These are phyloP conservation scores for sorghum (Sorghum bicolor) DNA, from an alignment of 176 grass and related monocot genomes.

Conservation along the genomic window DNA sequence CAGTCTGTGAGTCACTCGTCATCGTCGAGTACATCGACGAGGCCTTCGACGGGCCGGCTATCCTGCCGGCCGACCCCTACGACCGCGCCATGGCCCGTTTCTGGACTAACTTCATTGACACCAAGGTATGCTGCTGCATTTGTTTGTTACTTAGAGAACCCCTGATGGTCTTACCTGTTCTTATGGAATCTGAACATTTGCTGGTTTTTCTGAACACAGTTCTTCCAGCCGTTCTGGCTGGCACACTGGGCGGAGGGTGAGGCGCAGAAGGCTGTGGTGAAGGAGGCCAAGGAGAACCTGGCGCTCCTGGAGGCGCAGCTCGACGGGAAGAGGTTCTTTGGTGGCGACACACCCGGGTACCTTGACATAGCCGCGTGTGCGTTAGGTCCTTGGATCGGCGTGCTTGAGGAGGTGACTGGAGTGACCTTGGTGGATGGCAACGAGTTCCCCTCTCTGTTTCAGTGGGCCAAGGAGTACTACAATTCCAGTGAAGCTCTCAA, in stretches of 20 bases:
- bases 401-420: neutral
- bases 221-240: slow-evolving; percentile 14
- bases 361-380: neutral
- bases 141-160: neutral
- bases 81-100: slow-evolving; percentile 33
- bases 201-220: neutral
- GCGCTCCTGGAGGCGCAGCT: slow-evolving; percentile 37
- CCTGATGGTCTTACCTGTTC: neutral
- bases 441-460: neutral
- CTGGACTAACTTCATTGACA: neutral
- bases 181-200: neutral
- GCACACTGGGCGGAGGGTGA: slow-evolving; percentile 30
- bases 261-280: slow-evolving; percentile 1
- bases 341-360: neutral
- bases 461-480: neutral
- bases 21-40: slow-evolving; percentile 41
- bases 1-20: slow-evolving; percentile 25
- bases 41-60: slow-evolving; percentile 23
- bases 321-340: slow-evolving; percentile 33
- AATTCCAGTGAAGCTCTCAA: neutral
- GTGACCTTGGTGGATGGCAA: neutral
- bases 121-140: neutral
- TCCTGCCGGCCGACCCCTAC: slow-evolving; percentile 25
- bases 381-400: neutral
- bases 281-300: slow-evolving; percentile 27